Percentiles rank a stretch among this genome's conserved stretches.
Evolutionary conservation across 768 basidiomycete genomes (phyloP).

Genomic region (Mycena epipterygia): DNA sequence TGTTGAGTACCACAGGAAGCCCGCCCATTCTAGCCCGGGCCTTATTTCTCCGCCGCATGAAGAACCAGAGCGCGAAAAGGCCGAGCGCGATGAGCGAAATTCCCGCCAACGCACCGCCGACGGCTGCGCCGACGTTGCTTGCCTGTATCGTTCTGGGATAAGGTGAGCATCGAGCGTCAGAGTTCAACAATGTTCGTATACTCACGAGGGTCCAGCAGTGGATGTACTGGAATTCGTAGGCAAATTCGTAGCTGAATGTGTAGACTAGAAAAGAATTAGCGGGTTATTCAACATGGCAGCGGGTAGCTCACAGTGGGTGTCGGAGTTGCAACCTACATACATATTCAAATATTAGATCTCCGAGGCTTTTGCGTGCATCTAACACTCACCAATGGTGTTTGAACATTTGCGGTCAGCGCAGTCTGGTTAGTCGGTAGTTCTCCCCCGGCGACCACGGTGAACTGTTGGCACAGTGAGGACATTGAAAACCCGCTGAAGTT

Average conservation of each 20-base stretch:
- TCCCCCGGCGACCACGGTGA: constrained; percentile 20
- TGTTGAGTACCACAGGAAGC: constrained; percentile 1
- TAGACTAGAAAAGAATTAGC: background rate
- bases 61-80: constrained; percentile 22
- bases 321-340: background rate
- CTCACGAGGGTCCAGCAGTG: background rate
- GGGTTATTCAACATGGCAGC: background rate
- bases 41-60: constrained; percentile 5
- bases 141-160: background rate
- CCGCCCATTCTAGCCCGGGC: background rate
- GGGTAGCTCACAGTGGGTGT: background rate
- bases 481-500: background rate
- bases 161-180: background rate
- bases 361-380: background rate
- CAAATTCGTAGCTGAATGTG: background rate
- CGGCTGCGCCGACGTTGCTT: constrained; percentile 13
- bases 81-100: constrained; percentile 15
- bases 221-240: too few species aligned
- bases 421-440: constrained; percentile 23
- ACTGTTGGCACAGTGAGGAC: constrained; percentile 8
- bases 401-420: background rate
- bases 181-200: background rate
- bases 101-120: constrained; percentile 23
- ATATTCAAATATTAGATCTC: background rate
- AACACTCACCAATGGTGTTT: background rate